Evolutionary conservation across 805 yeast genomes (phyloP), one percentile per base, ranked within the genome.

Genomic region (Komagataella phaffii): DNA sequence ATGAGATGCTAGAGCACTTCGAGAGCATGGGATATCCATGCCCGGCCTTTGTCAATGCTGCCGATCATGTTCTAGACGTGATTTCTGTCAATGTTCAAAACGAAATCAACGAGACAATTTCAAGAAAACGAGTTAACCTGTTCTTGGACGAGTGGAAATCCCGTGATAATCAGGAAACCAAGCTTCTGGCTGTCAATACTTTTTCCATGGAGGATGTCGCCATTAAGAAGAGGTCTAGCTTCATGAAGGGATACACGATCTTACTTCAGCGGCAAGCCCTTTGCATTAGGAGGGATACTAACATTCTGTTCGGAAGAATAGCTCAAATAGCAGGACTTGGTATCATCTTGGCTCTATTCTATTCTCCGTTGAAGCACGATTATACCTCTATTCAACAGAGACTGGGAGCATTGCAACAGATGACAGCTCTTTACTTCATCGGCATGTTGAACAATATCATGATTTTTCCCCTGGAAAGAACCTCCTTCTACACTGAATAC

Each of bases 371-470:
- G 48, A 71, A 71, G 52, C 65, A 76, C 51, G 62, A 67, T 44
- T 61, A 61, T 44, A 69, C 69, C 23, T 83, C 91, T 40, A 74
- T 86, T 36, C 73, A 72, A 53, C 79, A 87, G 63, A 69, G 95
- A 56, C 64, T 88, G 17, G 96, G 96, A 3, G 66, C 88, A 49
- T 74, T 84, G 2, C 96, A 88, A 63, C 86, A 85, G 59, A 75
- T 83, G 3, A 69, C 83, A 19, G 80, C 88, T 30, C 62, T 88
- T 50, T 88, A 84, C 60, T 88, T 81, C 62, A 80, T 81, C 49
- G 96, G 96, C 0, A 77, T 88, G 75, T 72, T 88, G 52, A 85
- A 83, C 58, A 88, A 87, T 63, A 70, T 88, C 60, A 77, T 90
- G 1, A 72, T 85, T 14, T 88, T 83, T 61, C 95, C 96, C 2